phyloP scores from a whole-genome alignment of 2,329 filamentous ascomycete species.

The Fusarium sp. region DNA sequence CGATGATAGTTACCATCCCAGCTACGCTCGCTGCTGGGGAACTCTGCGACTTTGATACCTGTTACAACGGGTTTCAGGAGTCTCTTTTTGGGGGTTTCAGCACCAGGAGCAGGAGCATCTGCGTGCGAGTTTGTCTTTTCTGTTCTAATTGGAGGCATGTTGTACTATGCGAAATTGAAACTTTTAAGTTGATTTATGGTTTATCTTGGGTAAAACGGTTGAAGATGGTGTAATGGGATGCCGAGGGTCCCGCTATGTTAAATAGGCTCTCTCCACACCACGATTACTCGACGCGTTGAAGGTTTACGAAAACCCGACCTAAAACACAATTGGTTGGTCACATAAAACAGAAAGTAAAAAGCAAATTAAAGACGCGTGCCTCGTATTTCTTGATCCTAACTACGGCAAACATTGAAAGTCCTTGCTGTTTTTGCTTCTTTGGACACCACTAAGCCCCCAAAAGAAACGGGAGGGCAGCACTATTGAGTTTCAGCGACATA shows the following conservation, averaged over 20 bases:
- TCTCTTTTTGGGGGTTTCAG: slow-evolving; percentile 5
- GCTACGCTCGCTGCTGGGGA: not conserved
- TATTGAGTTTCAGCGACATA: too few relatives aligned
- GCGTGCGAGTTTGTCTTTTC: slow-evolving; percentile 13
- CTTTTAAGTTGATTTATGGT: not conserved
- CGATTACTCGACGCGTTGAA: not conserved
- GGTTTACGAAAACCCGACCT: too few relatives aligned
- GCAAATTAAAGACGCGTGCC: too few relatives aligned
- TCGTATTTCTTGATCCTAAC: too few relatives aligned
- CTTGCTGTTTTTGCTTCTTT: too few relatives aligned
- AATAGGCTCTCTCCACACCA: not conserved
- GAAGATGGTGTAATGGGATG: not conserved
- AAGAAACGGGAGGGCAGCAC: too few relatives aligned
- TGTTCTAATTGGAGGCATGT: slow-evolving; percentile 28
- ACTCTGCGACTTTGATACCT: slow-evolving; percentile 7
- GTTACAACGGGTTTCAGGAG: slow-evolving; percentile 11
- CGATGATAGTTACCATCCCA: slow-evolving; percentile 25
- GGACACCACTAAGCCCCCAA: too few relatives aligned
- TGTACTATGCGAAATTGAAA: not conserved
- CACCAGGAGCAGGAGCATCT: slow-evolving; percentile 6
- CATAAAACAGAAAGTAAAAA: too few relatives aligned
- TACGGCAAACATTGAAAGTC: too few relatives aligned
- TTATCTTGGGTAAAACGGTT: not conserved
- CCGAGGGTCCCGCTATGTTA: not conserved
- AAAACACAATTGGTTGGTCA: too few relatives aligned